Evolutionary conservation across 2,329 filamentous ascomycete genomes (phyloP).

Genomic region (Scytalidium lignicola): DNA sequence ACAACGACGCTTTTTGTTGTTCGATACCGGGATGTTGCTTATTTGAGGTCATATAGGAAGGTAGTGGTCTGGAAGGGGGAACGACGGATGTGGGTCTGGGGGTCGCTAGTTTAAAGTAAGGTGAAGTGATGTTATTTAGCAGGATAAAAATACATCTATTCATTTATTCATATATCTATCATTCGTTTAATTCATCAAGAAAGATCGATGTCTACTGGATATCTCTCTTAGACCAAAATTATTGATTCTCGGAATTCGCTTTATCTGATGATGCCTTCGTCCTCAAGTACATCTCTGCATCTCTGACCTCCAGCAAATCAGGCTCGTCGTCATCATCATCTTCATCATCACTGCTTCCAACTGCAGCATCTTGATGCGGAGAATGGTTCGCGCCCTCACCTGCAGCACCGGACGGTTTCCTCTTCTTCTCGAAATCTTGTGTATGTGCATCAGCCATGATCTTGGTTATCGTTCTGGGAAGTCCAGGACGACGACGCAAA

Average conservation of each 20-base stretch:
- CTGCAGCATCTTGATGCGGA: background rate
- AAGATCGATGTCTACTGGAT: background rate
- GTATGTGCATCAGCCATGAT: constrained; percentile 81
- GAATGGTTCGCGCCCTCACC: background rate
- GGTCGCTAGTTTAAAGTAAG: too few relatives aligned
- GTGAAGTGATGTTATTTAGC: too few relatives aligned
- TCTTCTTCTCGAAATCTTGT: constrained; percentile 85
- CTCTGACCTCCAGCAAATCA: background rate
- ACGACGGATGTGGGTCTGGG: too few relatives aligned
- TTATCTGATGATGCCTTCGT: background rate
- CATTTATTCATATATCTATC: too few relatives aligned
- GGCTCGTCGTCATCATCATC: background rate
- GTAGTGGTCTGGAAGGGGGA: too few relatives aligned
- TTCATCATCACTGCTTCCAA: background rate
- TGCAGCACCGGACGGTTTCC: constrained; percentile 29
- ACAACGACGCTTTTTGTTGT: too few relatives aligned
- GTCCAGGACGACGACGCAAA: constrained; percentile 9
- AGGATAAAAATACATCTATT: too few relatives aligned
- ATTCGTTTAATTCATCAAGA: background rate
- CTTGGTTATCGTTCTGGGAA: constrained; percentile 41
- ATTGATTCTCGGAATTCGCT: background rate
- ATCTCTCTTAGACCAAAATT: background rate
- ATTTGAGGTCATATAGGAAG: too few relatives aligned
- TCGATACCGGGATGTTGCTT: too few relatives aligned
- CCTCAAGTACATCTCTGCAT: background rate